Evolutionary conservation across 306 rosid genomes (phyloP).

Genomic region (Mimosa pudica): DNA sequence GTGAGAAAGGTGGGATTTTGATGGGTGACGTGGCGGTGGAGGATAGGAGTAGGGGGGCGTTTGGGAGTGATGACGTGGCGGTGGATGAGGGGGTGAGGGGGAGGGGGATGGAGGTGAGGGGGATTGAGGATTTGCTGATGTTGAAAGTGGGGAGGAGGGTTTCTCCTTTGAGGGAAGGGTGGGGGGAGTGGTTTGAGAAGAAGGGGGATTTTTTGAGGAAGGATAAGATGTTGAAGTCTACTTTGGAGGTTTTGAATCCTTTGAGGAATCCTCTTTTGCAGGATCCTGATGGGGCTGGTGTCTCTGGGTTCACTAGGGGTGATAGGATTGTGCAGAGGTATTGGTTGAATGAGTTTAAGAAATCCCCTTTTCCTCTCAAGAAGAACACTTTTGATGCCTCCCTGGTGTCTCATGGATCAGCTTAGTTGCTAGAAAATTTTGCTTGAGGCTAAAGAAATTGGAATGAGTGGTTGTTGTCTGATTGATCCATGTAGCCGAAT

Average conservation of each 20-base stretch:
- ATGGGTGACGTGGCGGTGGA: slow-evolving; percentile 26
- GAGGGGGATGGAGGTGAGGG: slow-evolving; percentile 51
- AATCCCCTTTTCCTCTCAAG: slow-evolving; percentile 28
- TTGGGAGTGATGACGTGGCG: slow-evolving; percentile 82
- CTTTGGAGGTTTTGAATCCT: slow-evolving; percentile 72
- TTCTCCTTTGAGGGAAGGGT: slow-evolving; percentile 84
- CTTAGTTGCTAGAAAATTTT: neutral
- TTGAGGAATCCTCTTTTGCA: slow-evolving; percentile 69
- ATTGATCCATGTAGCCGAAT: no score
- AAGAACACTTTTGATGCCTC: neutral
- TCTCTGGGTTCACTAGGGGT: slow-evolving; percentile 56
- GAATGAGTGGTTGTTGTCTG: no score
- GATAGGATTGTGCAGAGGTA: slow-evolving; percentile 66
- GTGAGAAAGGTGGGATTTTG: slow-evolving; percentile 38
- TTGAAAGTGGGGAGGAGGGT: slow-evolving; percentile 60
- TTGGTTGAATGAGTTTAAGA: slow-evolving; percentile 57
- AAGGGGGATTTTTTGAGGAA: slow-evolving; percentile 77
- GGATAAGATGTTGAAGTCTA: slow-evolving; percentile 81
- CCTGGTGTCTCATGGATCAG: neutral
- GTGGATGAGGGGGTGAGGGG: slow-evolving; percentile 71
- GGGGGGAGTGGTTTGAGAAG: slow-evolving; percentile 95
- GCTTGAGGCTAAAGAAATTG: no score
- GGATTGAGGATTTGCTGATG: slow-evolving; percentile 80
- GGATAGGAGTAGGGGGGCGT: slow-evolving; percentile 58
- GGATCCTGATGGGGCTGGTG: slow-evolving; percentile 74